These are phyloP conservation scores for Urostyla sp. DNA, from an alignment of 73 alveolate genomes.

Conservation along the genomic window DNA sequence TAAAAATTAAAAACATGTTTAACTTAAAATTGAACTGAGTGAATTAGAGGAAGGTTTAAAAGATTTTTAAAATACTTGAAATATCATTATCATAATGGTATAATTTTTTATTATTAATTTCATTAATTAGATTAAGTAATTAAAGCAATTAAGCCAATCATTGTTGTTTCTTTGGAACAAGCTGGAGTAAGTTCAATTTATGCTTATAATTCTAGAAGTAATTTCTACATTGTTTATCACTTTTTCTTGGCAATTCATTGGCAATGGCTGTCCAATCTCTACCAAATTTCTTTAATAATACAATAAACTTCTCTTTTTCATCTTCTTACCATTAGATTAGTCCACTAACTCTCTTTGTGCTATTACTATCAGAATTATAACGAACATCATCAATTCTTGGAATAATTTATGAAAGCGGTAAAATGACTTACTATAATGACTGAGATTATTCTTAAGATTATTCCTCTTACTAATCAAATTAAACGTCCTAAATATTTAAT, in stretches of 20 bases:
- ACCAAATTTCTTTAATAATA: constrained; percentile 50
- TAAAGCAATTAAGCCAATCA: background rate
- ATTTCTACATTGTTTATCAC: constrained; percentile 65
- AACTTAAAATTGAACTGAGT: background rate
- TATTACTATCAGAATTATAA: constrained; percentile 6
- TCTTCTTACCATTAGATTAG: constrained; percentile 48
- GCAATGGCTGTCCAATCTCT: constrained; percentile 68
- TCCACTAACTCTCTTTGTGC: constrained; percentile 6
- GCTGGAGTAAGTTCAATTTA: constrained; percentile 46
- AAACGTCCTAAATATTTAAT: too few relatives aligned
- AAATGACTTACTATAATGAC: too few relatives aligned
- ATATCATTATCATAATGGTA: background rate
- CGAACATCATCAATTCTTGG: background rate
- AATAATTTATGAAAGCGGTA: too few relatives aligned
- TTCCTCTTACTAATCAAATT: too few relatives aligned
- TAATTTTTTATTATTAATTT: too few relatives aligned
- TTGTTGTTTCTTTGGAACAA: background rate
- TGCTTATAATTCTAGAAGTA: constrained; percentile 67
- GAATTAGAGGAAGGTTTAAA: background rate
- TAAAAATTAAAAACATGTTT: background rate
- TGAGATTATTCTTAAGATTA: too few relatives aligned
- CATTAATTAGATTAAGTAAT: background rate
- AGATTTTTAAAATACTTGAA: background rate
- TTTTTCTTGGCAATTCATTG: constrained; percentile 41
- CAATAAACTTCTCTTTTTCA: constrained; percentile 55